Conservation (phyloP, 1,139 yeast genomes). For the Suhomyces anneliseae region DNA sequence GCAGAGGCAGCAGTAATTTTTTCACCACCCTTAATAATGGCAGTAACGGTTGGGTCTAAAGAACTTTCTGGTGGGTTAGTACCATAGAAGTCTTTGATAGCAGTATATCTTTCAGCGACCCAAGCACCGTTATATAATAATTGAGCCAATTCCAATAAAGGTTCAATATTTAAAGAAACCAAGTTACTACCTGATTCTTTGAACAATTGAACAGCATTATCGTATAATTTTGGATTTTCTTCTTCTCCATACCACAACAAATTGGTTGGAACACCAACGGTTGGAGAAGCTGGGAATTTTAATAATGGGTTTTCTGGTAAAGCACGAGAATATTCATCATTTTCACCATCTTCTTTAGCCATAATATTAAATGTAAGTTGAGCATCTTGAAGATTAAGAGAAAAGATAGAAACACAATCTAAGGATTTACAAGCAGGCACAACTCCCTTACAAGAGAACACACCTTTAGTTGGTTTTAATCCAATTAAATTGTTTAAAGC, state of each 20-base stretch:
- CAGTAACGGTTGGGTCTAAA: slow-evolving; percentile 80
- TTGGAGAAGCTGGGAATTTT: slow-evolving; percentile 58
- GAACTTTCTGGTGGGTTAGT: slow-evolving; percentile 68
- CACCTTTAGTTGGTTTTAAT: slow-evolving; percentile 88
- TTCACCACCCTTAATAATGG: slow-evolving; percentile 77
- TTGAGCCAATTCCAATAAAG: slow-evolving; percentile 78
- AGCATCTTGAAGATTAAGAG: slow-evolving; percentile 78
- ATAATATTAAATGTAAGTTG: slow-evolving; percentile 68
- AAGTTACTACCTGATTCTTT: slow-evolving; percentile 56
- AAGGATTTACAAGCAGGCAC: slow-evolving; percentile 97
- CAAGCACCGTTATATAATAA: slow-evolving; percentile 97
- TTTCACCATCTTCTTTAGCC: slow-evolving; percentile 68
- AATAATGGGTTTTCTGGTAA: slow-evolving; percentile 66
- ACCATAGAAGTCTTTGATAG: slow-evolving; percentile 71
- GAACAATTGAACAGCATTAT: slow-evolving; percentile 59
- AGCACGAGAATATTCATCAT: slow-evolving; percentile 77
- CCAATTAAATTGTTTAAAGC: slow-evolving; percentile 89
- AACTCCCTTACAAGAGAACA: slow-evolving; percentile 80
- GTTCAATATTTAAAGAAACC: slow-evolving; percentile 61
- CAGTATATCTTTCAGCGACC: slow-evolving; percentile 94
- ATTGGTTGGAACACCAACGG: slow-evolving; percentile 71
- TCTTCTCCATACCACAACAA: slow-evolving; percentile 79
- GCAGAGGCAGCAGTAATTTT: slow-evolving; percentile 77
- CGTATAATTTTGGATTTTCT: slow-evolving; percentile 70
- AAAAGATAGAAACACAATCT: slow-evolving; percentile 87